These are phyloP conservation scores for Colletotrichum viniferum DNA, from an alignment of 2,329 filamentous ascomycete genomes.

Conservation along the genomic window DNA sequence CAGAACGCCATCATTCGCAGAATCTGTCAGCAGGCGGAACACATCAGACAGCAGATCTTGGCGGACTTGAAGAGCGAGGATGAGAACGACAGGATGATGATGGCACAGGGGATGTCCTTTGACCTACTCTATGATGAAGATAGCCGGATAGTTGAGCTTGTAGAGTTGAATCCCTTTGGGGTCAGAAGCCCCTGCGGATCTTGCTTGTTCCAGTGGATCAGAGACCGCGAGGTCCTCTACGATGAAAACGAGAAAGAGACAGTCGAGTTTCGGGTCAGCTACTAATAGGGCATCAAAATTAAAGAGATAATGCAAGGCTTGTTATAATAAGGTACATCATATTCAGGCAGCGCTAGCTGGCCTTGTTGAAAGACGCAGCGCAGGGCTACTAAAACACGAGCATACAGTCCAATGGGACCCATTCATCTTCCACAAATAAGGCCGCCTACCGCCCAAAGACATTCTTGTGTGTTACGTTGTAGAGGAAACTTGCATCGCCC, in stretches of 20 bases:
- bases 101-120: slow-evolving; percentile 43
- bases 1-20: background rate
- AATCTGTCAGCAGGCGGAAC: background rate
- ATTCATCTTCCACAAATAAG: background rate
- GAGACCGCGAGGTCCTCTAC: slow-evolving; percentile 40
- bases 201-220: slow-evolving; percentile 50
- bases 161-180: slow-evolving; percentile 52
- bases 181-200: slow-evolving; percentile 46
- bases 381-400: background rate
- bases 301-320: background rate
- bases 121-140: slow-evolving; percentile 43
- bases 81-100: background rate
- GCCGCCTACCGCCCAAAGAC: background rate
- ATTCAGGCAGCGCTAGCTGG: background rate
- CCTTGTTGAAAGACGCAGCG: background rate
- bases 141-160: slow-evolving; percentile 30
- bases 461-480: background rate
- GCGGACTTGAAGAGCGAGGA: background rate
- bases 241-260: slow-evolving; percentile 23
- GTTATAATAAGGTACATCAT: background rate
- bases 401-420: background rate
- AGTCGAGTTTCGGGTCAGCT: background rate
- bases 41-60: background rate
- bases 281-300: background rate
- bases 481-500: background rate